Conservation (phyloP, 352 stramenopile genomes). For the Globisporangium splendens region DNA sequence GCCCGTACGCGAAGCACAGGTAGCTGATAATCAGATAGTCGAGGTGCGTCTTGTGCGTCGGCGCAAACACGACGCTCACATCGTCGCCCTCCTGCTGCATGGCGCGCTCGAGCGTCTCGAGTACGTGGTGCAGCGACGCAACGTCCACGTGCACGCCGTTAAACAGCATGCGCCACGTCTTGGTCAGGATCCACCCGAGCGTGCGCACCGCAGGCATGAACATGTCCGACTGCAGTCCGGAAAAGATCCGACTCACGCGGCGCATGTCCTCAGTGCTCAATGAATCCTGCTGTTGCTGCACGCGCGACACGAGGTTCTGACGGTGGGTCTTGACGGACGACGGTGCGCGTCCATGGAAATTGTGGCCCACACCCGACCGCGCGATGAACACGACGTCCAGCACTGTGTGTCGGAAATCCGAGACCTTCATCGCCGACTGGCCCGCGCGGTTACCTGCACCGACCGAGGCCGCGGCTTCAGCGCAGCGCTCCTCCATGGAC, state of each 20-base stretch:
- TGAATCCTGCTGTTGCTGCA: slow-evolving; percentile 16
- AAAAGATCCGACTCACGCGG: slow-evolving; percentile 56
- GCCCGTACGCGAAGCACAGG: slow-evolving; percentile 84
- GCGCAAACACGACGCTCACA: slow-evolving; percentile 78
- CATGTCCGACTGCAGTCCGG: slow-evolving; percentile 71
- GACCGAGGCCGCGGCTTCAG: slow-evolving; percentile 29
- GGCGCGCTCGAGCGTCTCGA: slow-evolving; percentile 36
- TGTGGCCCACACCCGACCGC: slow-evolving; percentile 46
- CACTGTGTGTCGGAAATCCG: slow-evolving; percentile 49
- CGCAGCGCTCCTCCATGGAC: slow-evolving; percentile 64
- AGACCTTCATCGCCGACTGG: slow-evolving; percentile 23
- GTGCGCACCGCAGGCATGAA: slow-evolving; percentile 64
- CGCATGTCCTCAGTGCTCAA: slow-evolving; percentile 23
- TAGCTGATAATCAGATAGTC: slow-evolving; percentile 92
- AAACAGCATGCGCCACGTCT: slow-evolving; percentile 77
- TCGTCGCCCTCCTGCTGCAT: slow-evolving; percentile 28
- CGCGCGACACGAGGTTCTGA: slow-evolving; percentile 34
- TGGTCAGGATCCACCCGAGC: slow-evolving; percentile 76
- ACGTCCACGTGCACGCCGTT: slow-evolving; percentile 67
- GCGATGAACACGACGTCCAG: slow-evolving; percentile 69
- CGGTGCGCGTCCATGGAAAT: slow-evolving; percentile 40
- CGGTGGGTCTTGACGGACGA: slow-evolving; percentile 37
- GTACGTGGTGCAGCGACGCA: slow-evolving; percentile 54
- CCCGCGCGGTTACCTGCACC: slow-evolving; percentile 15
- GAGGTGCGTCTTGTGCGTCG: slow-evolving; percentile 87